Base-by-base conservation (phyloP, 2,329 filamentous ascomycete genomes). In the Apiospora pterosperma region DNA sequence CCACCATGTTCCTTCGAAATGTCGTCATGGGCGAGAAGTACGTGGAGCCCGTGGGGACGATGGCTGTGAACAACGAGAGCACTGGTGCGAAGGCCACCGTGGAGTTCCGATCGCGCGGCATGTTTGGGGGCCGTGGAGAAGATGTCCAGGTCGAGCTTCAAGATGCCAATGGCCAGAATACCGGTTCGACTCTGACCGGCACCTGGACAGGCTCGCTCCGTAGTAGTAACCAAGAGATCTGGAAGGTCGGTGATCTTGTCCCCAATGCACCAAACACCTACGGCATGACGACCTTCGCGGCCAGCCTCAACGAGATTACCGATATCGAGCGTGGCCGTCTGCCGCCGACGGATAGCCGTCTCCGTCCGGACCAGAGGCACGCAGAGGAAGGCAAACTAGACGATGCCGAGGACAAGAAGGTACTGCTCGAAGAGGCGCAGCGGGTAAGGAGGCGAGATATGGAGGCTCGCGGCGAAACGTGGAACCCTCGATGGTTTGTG, bases 21-120 rank as follows among this genome's bases (percentile, higher is more conserved):
- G 93, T 99, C 62, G 96, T 99, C 63, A 95, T 97, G 72, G 96
- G 96, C 42, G 96, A 99, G 78, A 99, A 98, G 78, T 99, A 99
- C 75, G 89, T 98, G 14, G 96, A 99, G 78, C 96, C 96, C 0
- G 92, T 96, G 0, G 94, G 94, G 58, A 92, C 87, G 52, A 96
- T 98, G 92, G 88, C 90, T 28, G 87, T 99, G 38, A 80, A 87
- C 69, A 95, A 95, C 75, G 96, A 99, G 73, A 90, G 86, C 5
- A 93, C 90, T 0, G 93, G 94, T 8, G 88, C 91, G 69, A 94
- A 92, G 75, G 92, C 93, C 1, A 84, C 90, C n/a, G 88, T 93
- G 59, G 93, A 95, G 64, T 99, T 99, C 81, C 96, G 96, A 75
- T 88, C 90, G 63, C 96, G 96, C 74, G 95, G 96, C 69, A 97